Evolutionary conservation across 345 rosid genomes (phyloP).

Genomic region (Rhizophora mangle): DNA sequence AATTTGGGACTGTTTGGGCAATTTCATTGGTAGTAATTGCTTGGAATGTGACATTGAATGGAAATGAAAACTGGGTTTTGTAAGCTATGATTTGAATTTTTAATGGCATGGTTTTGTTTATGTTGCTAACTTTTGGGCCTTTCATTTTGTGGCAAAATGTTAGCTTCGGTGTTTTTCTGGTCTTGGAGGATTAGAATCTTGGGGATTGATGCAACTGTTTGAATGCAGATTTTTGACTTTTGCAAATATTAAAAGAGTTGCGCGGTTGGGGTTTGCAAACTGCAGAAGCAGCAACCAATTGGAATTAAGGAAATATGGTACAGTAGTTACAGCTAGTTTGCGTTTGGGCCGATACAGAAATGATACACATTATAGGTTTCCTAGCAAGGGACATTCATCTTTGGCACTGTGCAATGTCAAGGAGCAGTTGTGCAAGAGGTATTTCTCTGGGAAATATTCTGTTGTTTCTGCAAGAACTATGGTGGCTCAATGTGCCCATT

Average conservation of each 20-base stretch:
- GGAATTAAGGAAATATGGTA: constrained; percentile 38
- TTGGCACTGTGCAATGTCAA: constrained; percentile 24
- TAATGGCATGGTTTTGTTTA: too few relatives aligned
- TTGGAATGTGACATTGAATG: too few relatives aligned
- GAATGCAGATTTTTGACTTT: constrained; percentile 56
- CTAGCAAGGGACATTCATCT: constrained; percentile 29
- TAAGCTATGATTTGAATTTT: too few relatives aligned
- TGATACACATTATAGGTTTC: constrained; percentile 28
- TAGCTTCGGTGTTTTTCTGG: neutral
- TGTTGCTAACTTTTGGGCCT: too few relatives aligned
- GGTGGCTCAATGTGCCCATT: constrained; percentile 46
- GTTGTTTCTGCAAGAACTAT: constrained; percentile 35
- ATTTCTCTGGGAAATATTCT: constrained; percentile 42
- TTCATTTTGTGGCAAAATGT: neutral
- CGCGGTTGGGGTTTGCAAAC: constrained; percentile 25
- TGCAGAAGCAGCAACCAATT: constrained; percentile 21
- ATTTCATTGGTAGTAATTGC: too few relatives aligned
- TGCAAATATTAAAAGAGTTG: constrained; percentile 39
- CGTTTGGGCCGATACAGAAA: constrained; percentile 37
- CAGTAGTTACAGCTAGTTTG: constrained; percentile 39
- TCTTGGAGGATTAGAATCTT: neutral
- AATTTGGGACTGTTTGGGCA: too few relatives aligned
- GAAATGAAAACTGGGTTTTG: too few relatives aligned
- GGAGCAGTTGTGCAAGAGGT: constrained; percentile 24
- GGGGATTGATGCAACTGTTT: constrained; percentile 1